phyloP scores from a whole-genome alignment of 2,329 filamentous ascomycete species.

The Setomelanomma holmii region DNA sequence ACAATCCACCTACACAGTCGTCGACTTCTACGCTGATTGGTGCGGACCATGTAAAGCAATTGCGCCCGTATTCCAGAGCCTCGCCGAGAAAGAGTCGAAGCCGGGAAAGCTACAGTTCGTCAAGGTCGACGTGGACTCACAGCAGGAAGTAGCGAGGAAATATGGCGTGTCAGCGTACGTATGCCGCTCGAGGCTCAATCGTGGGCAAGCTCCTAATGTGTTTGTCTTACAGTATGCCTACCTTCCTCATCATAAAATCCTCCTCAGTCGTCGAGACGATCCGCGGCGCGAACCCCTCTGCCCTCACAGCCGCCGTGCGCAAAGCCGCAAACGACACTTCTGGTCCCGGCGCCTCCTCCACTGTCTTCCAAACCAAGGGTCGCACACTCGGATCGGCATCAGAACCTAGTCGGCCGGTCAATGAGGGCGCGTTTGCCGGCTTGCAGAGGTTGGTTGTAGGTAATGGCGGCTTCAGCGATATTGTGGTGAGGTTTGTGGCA shows the following conservation, averaged over 20 bases:
- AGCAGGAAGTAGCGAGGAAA: conserved; percentile 58
- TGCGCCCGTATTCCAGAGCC: conserved; percentile 57
- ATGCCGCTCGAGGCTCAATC: not conserved
- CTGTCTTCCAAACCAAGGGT: conserved; percentile 52
- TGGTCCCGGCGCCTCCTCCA: conserved; percentile 43
- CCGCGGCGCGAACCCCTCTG: conserved; percentile 57
- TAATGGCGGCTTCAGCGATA: conserved; percentile 48
- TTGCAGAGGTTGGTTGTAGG: conserved; percentile 35
- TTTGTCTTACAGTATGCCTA: conserved; percentile 53
- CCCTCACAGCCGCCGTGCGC: conserved; percentile 55
- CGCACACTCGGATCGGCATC: conserved; percentile 50
- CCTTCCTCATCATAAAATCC: conserved; percentile 57
- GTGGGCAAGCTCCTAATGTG: too few relatives aligned
- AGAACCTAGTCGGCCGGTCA: conserved; percentile 32
- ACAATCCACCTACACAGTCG: conserved; percentile 51
- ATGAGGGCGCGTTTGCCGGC: conserved; percentile 32
- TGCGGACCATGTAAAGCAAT: conserved; percentile 65
- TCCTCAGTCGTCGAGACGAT: conserved; percentile 55
- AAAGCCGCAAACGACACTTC: conserved; percentile 52
- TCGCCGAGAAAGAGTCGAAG: conserved; percentile 59
- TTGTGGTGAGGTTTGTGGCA: conserved; percentile 54
- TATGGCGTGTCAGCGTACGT: conserved; percentile 58
- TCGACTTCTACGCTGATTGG: conserved; percentile 64
- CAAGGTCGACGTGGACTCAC: conserved; percentile 64
- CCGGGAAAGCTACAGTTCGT: conserved; percentile 58